A percentile compares a stretch with the other conserved stretches of the same genome.
These are phyloP conservation scores for Hericium rajendrae DNA, from an alignment of 768 basidiomycete species.

Conservation along the genomic window DNA sequence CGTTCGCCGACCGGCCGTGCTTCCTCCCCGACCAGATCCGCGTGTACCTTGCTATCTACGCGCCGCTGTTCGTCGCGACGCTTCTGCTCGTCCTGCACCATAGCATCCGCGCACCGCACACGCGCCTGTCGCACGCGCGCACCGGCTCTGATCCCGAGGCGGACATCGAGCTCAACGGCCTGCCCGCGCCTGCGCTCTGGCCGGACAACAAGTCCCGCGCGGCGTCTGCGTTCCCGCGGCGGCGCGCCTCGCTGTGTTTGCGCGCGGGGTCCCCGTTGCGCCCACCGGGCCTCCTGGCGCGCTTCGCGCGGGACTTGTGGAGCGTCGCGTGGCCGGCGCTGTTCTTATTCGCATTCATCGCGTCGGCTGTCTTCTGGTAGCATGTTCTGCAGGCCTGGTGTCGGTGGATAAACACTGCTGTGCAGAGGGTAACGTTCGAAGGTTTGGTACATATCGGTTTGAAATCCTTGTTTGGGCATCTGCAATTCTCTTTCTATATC, in stretches of 20 bases:
- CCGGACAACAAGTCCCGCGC: neutral
- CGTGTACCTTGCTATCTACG: constrained; percentile 66
- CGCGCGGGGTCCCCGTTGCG: neutral
- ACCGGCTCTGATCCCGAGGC: neutral
- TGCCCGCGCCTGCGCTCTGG: neutral
- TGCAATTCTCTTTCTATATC: too few species aligned
- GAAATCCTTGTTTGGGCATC: too few species aligned
- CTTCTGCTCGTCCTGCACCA: constrained; percentile 33
- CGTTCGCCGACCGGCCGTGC: constrained; percentile 56
- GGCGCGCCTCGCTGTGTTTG: neutral
- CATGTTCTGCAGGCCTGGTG: too few species aligned
- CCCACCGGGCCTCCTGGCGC: neutral
- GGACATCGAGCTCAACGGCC: neutral
- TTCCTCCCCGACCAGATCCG: constrained; percentile 76
- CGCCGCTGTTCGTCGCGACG: constrained; percentile 57
- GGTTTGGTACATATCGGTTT: too few species aligned
- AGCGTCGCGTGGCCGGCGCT: neutral
- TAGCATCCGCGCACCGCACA: neutral
- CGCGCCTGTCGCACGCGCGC: neutral
- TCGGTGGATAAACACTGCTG: too few species aligned
- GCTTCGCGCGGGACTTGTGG: neutral
- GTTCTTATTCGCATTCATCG: neutral
- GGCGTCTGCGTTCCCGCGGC: neutral
- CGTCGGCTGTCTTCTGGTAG: neutral
- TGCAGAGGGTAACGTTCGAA: too few species aligned